A percentile compares a stretch with the other conserved stretches of the same genome.
phyloP scores from a whole-genome alignment of 257 asterid species.

The Ophiorrhiza pumila region DNA sequence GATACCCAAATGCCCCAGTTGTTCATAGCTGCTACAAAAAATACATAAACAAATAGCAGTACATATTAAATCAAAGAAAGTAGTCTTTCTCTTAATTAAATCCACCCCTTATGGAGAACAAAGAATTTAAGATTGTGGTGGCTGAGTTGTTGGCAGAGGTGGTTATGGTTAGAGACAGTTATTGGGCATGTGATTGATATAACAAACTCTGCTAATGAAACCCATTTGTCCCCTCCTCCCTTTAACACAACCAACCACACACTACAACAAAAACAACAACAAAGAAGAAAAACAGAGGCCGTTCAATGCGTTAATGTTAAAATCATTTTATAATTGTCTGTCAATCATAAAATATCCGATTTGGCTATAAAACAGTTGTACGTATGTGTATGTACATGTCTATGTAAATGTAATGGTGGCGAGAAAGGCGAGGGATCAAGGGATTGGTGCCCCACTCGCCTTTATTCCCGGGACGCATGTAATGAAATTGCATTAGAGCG shows the following conservation, averaged over 20 bases:
- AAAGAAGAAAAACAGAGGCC: no score
- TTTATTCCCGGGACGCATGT: slow-evolving; percentile 21
- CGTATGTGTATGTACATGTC: neutral
- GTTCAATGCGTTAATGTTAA: slow-evolving; percentile 17
- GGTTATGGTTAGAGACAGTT: slow-evolving; percentile 2
- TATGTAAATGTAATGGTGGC: slow-evolving; percentile 11
- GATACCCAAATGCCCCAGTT: slow-evolving; percentile 6
- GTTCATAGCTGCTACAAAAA: neutral
- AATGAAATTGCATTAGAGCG: neutral
- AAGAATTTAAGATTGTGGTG: neutral
- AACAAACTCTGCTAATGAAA: neutral
- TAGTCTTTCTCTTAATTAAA: neutral
- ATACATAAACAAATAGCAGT: no score
- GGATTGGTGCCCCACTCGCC: slow-evolving; percentile 25
- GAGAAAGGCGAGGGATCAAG: slow-evolving; percentile 44
- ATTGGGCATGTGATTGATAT: slow-evolving; percentile 4
- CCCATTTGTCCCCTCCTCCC: slow-evolving; percentile 11
- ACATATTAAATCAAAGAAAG: neutral
- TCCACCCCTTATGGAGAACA: slow-evolving; percentile 1
- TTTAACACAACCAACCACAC: neutral
- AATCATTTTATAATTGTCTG: neutral
- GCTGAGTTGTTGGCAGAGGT: neutral
- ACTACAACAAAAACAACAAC: neutral
- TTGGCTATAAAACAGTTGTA: neutral
- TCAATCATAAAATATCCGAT: neutral